A percentile compares a stretch with the other conserved stretches of the same genome.
phyloP scores from a whole-genome alignment of 768 basidiomycete genomes.

The Lentinula lateritia region DNA sequence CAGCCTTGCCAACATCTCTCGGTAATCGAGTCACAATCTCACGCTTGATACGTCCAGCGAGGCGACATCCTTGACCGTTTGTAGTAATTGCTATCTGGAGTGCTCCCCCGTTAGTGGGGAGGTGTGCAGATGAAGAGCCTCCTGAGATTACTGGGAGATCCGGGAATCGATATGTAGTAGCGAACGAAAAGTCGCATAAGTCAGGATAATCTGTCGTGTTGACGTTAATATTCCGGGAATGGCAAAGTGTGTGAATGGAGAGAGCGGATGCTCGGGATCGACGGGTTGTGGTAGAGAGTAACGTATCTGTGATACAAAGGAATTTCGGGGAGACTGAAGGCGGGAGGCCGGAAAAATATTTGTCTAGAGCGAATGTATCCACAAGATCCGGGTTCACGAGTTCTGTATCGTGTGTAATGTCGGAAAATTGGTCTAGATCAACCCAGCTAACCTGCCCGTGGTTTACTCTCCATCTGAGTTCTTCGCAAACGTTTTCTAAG shows the following conservation, averaged over 20 bases:
- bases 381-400: not conserved
- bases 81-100: constrained; percentile 84
- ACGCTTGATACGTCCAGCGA: constrained; percentile 72
- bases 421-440: constrained; percentile 39
- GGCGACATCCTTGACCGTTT: constrained; percentile 85
- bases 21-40: constrained; percentile 79
- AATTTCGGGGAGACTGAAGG: constrained; percentile 28
- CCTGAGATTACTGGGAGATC: constrained; percentile 10
- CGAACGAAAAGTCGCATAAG: constrained; percentile 87
- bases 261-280: constrained; percentile 51
- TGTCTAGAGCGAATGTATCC: constrained; percentile 42
- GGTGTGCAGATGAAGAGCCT: not conserved
- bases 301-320: constrained; percentile 80
- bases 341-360: constrained; percentile 31
- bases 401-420: constrained; percentile 17
- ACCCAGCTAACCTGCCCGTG: constrained; percentile 52
- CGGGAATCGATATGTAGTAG: constrained; percentile 76
- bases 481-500: constrained; percentile 50
- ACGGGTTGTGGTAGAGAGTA: constrained; percentile 31
- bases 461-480: constrained; percentile 60
- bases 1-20: constrained; percentile 67
- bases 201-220: constrained; percentile 86
- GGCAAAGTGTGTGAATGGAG: constrained; percentile 52
- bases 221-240: constrained; percentile 57
- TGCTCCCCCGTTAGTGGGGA: constrained; percentile 12